Percentiles rank a stretch among this genome's conserved stretches.
These are phyloP conservation scores for Populus nigra DNA, from an alignment of 345 rosid species.

Conservation along the genomic window DNA sequence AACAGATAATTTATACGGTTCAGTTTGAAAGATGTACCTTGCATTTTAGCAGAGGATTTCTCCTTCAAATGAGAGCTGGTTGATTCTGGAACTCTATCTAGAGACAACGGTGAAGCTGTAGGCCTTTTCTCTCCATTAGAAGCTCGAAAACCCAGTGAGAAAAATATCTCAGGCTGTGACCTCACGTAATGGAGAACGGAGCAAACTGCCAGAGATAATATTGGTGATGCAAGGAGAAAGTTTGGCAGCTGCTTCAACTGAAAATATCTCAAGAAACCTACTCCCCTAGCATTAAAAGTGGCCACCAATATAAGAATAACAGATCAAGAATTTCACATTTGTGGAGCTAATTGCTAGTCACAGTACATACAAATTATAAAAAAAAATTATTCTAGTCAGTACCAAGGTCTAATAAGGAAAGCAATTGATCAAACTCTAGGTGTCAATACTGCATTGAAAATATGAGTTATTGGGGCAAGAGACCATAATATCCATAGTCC, in stretches of 20 bases:
- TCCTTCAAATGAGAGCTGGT: conserved; percentile 11
- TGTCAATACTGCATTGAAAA: background rate
- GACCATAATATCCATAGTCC: conserved; percentile 1
- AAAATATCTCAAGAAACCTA: conserved; percentile 87
- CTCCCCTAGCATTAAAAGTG: conserved; percentile 57
- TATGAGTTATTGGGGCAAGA: background rate
- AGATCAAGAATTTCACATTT: background rate
- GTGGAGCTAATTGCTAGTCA: background rate
- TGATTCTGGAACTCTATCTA: conserved; percentile 19
- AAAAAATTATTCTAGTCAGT: background rate
- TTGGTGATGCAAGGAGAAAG: conserved; percentile 92
- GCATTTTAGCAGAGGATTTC: conserved; percentile 18
- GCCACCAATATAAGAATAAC: conserved; percentile 4
- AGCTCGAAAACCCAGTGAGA: conserved; percentile 68
- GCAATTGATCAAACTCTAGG: background rate
- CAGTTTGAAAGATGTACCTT: conserved; percentile 26
- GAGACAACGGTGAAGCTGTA: conserved; percentile 32
- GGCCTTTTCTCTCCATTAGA: conserved; percentile 41
- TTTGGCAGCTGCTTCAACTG: conserved; percentile 84
- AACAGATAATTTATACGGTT: conserved; percentile 8
- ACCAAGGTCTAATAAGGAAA: background rate
- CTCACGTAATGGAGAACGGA: conserved; percentile 56
- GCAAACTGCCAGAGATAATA: conserved; percentile 64
- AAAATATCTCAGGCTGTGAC: conserved; percentile 45
- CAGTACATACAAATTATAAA: background rate